These are phyloP conservation scores for Arthrobotrys entomopaga DNA, from an alignment of 2,329 filamentous ascomycete genomes.

Conservation along the genomic window DNA sequence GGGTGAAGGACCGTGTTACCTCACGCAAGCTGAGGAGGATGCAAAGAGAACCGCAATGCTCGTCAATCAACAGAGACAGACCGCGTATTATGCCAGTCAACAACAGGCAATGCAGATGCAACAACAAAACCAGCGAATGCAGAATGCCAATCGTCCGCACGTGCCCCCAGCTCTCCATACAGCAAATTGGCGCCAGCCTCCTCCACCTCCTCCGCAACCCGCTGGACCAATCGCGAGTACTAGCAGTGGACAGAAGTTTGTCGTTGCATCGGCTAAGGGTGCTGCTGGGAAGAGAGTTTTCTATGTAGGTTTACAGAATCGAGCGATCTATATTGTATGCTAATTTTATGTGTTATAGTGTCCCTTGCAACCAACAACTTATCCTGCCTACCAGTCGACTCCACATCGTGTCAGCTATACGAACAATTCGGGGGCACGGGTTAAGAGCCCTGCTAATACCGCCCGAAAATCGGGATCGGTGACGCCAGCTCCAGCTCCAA, in stretches of 20 bases:
- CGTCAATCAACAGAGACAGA: conserved; percentile 26
- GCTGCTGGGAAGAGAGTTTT: conserved; percentile 41
- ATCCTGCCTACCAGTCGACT: conserved; percentile 31
- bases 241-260: conserved; percentile 47
- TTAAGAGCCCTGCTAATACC: conserved; percentile 6
- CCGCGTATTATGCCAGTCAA: conserved; percentile 31
- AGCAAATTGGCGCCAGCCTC: conserved; percentile 41
- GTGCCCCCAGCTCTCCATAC: conserved; percentile 35
- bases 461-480: conserved; percentile 3
- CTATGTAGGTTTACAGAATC: conserved; percentile 29
- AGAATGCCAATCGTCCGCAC: conserved; percentile 11
- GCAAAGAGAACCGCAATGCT: conserved; percentile 15
- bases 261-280: conserved; percentile 43
- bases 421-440: conserved; percentile 1
- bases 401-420: conserved; percentile 49
- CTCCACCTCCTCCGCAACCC: conserved; percentile 34
- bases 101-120: conserved; percentile 9
- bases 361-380: conserved; percentile 43
- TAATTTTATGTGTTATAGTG: conserved; percentile 23
- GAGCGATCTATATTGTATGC: background rate
- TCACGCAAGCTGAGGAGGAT: conserved; percentile 43
- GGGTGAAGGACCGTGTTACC: conserved; percentile 41
- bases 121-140: conserved; percentile 12
- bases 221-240: conserved; percentile 47
- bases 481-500: background rate